Percentiles rank a stretch among this genome's conserved stretches.
phyloP scores from a whole-genome alignment of 2,329 filamentous ascomycete genomes.

The Arthrobotrys megalospora region DNA sequence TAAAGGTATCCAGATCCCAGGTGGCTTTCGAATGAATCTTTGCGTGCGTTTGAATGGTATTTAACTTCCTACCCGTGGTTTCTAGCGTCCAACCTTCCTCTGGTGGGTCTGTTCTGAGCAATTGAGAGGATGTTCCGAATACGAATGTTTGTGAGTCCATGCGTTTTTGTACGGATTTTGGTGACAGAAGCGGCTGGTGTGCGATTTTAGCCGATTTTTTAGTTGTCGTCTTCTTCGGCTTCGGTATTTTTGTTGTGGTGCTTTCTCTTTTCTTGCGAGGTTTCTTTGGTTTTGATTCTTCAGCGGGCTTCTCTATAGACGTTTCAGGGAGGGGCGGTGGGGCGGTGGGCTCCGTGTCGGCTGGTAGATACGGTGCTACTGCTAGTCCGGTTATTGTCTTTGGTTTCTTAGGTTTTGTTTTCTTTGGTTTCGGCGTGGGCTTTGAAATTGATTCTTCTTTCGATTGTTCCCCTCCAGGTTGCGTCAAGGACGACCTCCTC shows the following conservation, averaged over 20 bases:
- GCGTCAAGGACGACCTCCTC: not conserved
- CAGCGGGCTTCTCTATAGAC: not conserved
- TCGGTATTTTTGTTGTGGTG: conserved; percentile 6
- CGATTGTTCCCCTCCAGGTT: not conserved
- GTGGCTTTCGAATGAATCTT: conserved; percentile 44
- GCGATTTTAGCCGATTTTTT: not conserved
- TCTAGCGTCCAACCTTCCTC: conserved; percentile 46
- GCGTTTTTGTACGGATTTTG: conserved; percentile 40
- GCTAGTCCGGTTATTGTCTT: conserved; percentile 47
- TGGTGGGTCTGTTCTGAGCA: conserved; percentile 34
- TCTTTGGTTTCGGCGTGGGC: conserved; percentile 16
- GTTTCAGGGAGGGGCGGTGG: not conserved
- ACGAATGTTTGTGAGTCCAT: conserved; percentile 49
- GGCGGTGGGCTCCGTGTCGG: not conserved
- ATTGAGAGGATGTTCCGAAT: conserved; percentile 53
- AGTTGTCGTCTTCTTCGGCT: conserved; percentile 20
- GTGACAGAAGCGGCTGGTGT: conserved; percentile 19
- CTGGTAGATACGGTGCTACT: conserved; percentile 39
- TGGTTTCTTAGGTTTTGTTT: conserved; percentile 34
- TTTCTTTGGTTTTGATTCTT: conserved; percentile 20
- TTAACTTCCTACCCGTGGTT: conserved; percentile 41
- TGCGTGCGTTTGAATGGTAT: conserved; percentile 51
- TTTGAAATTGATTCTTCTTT: conserved; percentile 12
- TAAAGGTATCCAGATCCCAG: conserved; percentile 28
- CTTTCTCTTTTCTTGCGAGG: conserved; percentile 25